These are phyloP conservation scores for Acacia melanoxylon DNA, from an alignment of 306 rosid species.

Conservation along the genomic window DNA sequence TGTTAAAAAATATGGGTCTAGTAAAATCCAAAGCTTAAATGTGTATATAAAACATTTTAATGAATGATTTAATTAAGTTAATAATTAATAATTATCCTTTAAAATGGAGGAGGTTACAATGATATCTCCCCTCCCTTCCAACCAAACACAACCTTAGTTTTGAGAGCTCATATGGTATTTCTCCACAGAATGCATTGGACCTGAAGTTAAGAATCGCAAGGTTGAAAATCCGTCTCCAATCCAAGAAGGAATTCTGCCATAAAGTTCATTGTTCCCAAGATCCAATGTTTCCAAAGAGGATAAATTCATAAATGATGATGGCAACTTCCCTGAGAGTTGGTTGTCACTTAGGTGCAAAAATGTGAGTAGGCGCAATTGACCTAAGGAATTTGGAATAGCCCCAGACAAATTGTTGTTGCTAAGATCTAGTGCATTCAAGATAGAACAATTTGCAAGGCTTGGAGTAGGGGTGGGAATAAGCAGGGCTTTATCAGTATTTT, in stretches of 20 bases:
- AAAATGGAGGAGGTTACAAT: too few species aligned
- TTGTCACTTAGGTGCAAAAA: conserved; percentile 41
- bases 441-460: conserved; percentile 38
- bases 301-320: conserved; percentile 38
- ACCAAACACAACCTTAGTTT: too few species aligned
- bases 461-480: conserved; percentile 42
- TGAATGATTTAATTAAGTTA: too few species aligned
- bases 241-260: conserved; percentile 43
- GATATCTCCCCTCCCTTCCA: too few species aligned
- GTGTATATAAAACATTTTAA: too few species aligned
- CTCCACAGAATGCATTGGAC: conserved; percentile 45
- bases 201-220: conserved; percentile 43
- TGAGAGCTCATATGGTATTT: conserved; percentile 28
- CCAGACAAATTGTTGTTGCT: conserved; percentile 38
- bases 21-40: too few species aligned
- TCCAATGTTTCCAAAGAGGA: conserved; percentile 44
- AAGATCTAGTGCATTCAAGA: conserved; percentile 37
- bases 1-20: too few species aligned
- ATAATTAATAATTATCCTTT: too few species aligned
- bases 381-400: conserved; percentile 37
- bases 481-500: too few species aligned
- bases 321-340: conserved; percentile 37
- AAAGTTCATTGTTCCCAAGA: conserved; percentile 40
- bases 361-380: conserved; percentile 26
- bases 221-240: conserved; percentile 28